These are phyloP conservation scores for Caloboletus firmus DNA, from an alignment of 1,284 basidiomycete species.

Conservation along the genomic window DNA sequence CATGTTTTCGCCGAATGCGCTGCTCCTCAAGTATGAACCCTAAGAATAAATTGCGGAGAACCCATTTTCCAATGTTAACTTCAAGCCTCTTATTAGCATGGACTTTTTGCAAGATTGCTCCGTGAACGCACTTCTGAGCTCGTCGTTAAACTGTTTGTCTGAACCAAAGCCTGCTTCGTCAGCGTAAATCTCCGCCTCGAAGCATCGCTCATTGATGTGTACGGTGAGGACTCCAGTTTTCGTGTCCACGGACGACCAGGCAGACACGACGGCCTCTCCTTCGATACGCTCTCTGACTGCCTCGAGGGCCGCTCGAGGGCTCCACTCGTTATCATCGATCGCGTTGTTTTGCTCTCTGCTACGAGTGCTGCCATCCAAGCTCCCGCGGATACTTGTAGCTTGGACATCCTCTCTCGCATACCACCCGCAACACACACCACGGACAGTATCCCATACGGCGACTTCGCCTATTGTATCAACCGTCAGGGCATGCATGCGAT, in stretches of 20 bases:
- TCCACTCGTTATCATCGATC: slow-evolving; percentile 45
- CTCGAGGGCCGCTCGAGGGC: slow-evolving; percentile 84
- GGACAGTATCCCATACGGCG: slow-evolving; percentile 90
- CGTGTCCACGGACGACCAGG: slow-evolving; percentile 91
- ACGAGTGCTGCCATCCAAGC: slow-evolving; percentile 36
- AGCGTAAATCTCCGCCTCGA: slow-evolving; percentile 93
- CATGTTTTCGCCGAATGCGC: slow-evolving; percentile 42
- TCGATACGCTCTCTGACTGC: slow-evolving; percentile 86
- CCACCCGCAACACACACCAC: slow-evolving; percentile 74
- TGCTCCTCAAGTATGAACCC: slow-evolving; percentile 69
- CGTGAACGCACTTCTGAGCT: slow-evolving; percentile 68
- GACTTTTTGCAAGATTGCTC: slow-evolving; percentile 8
- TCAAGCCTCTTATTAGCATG: slow-evolving; percentile 14
- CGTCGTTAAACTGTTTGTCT: slow-evolving; percentile 66
- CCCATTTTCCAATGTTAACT: slow-evolving; percentile 85
- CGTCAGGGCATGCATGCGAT: slow-evolving; percentile 88
- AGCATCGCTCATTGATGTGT: slow-evolving; percentile 84
- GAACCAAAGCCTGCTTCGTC: slow-evolving; percentile 79
- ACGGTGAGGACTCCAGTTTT: slow-evolving; percentile 87
- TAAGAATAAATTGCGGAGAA: slow-evolving; percentile 70
- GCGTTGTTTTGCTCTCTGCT: slow-evolving; percentile 35
- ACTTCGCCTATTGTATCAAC: slow-evolving; percentile 87
- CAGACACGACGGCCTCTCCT: slow-evolving; percentile 82
- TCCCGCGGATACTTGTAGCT: slow-evolving; percentile 45
- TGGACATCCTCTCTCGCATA: slow-evolving; percentile 67